phyloP scores from a whole-genome alignment of 2,329 filamentous ascomycete species.

The Pseudogymnoascus sp. region DNA sequence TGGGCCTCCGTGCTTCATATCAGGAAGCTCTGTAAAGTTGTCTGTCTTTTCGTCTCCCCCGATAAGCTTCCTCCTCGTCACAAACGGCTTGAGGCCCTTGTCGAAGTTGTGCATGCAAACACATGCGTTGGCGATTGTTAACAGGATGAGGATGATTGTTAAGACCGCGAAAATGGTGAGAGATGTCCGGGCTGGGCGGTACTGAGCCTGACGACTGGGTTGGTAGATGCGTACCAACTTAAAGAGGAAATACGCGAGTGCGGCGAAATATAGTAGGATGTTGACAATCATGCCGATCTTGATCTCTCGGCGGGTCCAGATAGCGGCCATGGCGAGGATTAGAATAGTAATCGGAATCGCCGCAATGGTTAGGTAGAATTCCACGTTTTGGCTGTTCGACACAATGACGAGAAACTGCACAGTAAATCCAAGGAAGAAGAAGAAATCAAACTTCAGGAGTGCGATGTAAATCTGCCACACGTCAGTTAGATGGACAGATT shows the following conservation, averaged over 20 bases:
- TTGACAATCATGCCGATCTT: conserved; percentile 66
- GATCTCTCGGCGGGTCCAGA: conserved; percentile 77
- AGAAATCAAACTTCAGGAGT: conserved; percentile 97
- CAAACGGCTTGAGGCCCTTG: conserved; percentile 79
- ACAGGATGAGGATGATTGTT: conserved; percentile 77
- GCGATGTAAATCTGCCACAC: conserved; percentile 83
- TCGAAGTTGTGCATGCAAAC: conserved; percentile 88
- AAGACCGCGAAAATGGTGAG: conserved; percentile 91
- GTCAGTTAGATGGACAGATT: not conserved
- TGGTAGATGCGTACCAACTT: conserved; percentile 96
- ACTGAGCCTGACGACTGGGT: conserved; percentile 47
- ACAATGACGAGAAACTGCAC: conserved; percentile 97
- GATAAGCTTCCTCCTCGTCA: conserved; percentile 49
- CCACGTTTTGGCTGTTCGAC: conserved; percentile 55
- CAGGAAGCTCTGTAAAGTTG: conserved; percentile 39
- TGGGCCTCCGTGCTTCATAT: conserved; percentile 27
- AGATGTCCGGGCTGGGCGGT: conserved; percentile 71
- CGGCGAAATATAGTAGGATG: conserved; percentile 81
- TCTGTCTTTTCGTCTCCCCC: conserved; percentile 38
- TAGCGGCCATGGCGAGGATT: conserved; percentile 78
- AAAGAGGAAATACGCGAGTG: conserved; percentile 92
- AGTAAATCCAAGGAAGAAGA: conserved; percentile 98
- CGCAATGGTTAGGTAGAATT: conserved; percentile 79
- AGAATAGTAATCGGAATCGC: conserved; percentile 86
- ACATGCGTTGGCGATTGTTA: conserved; percentile 80